A percentile compares a stretch with the other conserved stretches of the same genome.
phyloP scores from a whole-genome alignment of 2,329 filamentous ascomycete genomes.

The Nothophoma quercina region DNA sequence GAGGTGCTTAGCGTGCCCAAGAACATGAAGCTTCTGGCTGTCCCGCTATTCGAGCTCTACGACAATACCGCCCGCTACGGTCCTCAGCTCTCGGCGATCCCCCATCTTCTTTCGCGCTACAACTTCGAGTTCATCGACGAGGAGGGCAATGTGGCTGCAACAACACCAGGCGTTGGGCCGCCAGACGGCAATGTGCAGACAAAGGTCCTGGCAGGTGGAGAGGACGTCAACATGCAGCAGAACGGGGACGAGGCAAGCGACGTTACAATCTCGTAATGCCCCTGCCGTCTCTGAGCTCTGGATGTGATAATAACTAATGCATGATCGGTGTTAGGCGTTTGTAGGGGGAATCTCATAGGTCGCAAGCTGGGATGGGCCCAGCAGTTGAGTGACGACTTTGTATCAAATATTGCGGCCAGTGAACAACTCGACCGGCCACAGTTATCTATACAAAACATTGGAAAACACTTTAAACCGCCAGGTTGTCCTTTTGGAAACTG shows the following conservation, averaged over 20 bases:
- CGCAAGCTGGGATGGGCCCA: not conserved
- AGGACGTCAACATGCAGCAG: conserved; percentile 48
- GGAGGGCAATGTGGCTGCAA: conserved; percentile 82
- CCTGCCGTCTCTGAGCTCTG: not conserved
- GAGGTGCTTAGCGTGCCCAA: conserved; percentile 96
- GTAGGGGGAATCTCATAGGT: not conserved
- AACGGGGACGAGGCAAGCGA: conserved; percentile 49
- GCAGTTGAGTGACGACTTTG: too few relatives aligned
- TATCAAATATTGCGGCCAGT: too few relatives aligned
- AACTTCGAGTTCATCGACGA: conserved; percentile 99
- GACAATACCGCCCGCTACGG: conserved; percentile 96
- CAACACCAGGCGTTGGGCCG: conserved; percentile 79
- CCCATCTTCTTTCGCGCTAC: conserved; percentile 91
- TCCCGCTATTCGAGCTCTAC: conserved; percentile 96
- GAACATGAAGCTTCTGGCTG: conserved; percentile 98
- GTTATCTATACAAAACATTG: too few relatives aligned
- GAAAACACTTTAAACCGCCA: too few relatives aligned
- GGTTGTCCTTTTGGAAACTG: too few relatives aligned
- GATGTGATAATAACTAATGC: not conserved
- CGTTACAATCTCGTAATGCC: conserved; percentile 40
- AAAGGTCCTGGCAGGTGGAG: conserved; percentile 49
- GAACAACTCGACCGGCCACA: too few relatives aligned
- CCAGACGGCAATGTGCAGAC: conserved; percentile 46
- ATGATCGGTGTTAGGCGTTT: conserved; percentile 7
- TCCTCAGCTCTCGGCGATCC: conserved; percentile 94